Base-by-base conservation (phyloP, 768 basidiomycete species). In the Hemileccinum impolitum region DNA sequence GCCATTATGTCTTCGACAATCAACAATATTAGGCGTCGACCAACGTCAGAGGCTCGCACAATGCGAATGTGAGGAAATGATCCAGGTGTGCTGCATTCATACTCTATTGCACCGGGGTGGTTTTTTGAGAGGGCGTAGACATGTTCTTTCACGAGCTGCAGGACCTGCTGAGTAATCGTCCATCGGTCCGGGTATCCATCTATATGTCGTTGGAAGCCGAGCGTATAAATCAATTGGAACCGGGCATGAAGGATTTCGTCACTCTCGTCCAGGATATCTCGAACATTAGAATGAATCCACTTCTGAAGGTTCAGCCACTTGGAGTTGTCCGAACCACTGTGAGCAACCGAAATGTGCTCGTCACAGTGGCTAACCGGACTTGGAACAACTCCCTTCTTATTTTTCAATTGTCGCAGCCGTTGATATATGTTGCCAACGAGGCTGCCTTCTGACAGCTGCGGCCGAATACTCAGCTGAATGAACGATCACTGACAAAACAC, bases 211-310 rank as follows among this genome's bases (percentile, higher is more conserved):
- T 43, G 7, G 19, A 14, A 30, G n/a, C 42, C 40, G 7, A 42
- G 12, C 3, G 40, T 42, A n/a, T 42, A 42, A 8, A 30, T 42
- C 8, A 42, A 18, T 12, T 42, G 40, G 35, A 35, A 35, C 1
- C 35, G 35, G 15, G 35, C 4, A 9, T 35, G 35, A 55, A 69
- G 54, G 32, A 48, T 43, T 18, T 50, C 59, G 34, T 60, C 59
- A 18, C 59, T 52, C 37, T 60, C 59, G 18, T 60, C 59, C 0
- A 60, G 31, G 14, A 60, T 47, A 41, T 60, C 59, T 4, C 52
- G 48, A n/a, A 15, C 19, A 14, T 55, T 38, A 10, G 31, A 49
- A 35, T 61, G 38, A 14, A 61, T 46, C 55, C 52, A 61, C 11
- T 30, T 37, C 30, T 57, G 55, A 43, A 47, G 39, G 9, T 35